Evolutionary conservation across 2,329 filamentous ascomycete genomes (phyloP).

Genomic region (Fusarium palustre): DNA sequence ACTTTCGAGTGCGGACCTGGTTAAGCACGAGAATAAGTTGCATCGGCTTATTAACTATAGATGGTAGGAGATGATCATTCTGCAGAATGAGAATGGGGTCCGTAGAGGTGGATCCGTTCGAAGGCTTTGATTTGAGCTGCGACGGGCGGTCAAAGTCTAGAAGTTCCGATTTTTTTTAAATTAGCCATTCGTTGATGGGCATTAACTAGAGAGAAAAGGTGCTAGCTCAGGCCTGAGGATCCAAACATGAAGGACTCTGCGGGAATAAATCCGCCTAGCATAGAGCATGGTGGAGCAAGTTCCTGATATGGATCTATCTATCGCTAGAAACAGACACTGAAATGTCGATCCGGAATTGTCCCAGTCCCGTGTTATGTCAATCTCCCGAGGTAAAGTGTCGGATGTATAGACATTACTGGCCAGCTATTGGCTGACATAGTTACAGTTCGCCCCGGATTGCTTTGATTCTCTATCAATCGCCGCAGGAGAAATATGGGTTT

Average conservation of each 20-base stretch:
- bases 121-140: background rate
- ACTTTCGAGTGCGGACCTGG: background rate
- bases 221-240: background rate
- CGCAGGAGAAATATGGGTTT: background rate
- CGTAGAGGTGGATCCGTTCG: background rate
- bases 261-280: background rate
- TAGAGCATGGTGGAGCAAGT: background rate
- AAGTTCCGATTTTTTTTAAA: background rate
- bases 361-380: background rate
- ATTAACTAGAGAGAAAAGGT: background rate
- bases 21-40: background rate
- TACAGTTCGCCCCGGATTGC: background rate
- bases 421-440: background rate
- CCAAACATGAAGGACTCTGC: background rate
- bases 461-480: background rate
- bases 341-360: background rate
- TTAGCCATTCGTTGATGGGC: background rate
- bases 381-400: background rate
- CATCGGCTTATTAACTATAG: constrained; percentile 12
- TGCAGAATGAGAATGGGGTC: background rate
- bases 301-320: background rate
- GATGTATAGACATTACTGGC: accelerated
- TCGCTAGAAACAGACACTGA: background rate
- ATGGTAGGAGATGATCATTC: background rate
- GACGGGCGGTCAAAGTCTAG: background rate